Conservation (phyloP, 805 yeast species). For the Monosporozyma servazzii region DNA sequence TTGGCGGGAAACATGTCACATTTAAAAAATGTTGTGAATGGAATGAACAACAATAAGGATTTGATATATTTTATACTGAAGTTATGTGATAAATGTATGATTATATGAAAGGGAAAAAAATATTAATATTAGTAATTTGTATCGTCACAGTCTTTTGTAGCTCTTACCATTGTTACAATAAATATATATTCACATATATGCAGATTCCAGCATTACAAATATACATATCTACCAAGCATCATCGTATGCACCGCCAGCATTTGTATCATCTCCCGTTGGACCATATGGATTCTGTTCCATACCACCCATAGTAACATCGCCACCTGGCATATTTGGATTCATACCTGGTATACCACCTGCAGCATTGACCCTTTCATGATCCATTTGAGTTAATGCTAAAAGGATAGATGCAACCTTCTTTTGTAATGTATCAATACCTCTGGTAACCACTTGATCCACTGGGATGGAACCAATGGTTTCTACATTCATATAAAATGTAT, state of each 20-base stretch:
- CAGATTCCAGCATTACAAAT: neutral
- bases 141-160: neutral
- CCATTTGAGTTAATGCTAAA: slow-evolving; percentile 52
- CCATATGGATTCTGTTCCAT: slow-evolving; percentile 26
- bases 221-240: slow-evolving; percentile 24
- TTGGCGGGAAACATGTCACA: slow-evolving; percentile 79
- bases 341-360: slow-evolving; percentile 32
- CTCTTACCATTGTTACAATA: neutral
- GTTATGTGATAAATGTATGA: neutral
- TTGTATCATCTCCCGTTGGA: neutral
- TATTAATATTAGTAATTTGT: neutral
- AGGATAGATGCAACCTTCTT: slow-evolving; percentile 84
- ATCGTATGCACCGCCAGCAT: slow-evolving; percentile 16
- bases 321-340: slow-evolving; percentile 27
- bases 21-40: slow-evolving; percentile 69
- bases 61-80: neutral
- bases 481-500: slow-evolving; percentile 74
- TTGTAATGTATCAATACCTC: slow-evolving; percentile 79
- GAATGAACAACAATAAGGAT: slow-evolving; percentile 37
- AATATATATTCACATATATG: slow-evolving; percentile 5
- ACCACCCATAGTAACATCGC: slow-evolving; percentile 26
- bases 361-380: slow-evolving; percentile 31
- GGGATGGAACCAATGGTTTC: slow-evolving; percentile 87
- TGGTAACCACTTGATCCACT: slow-evolving; percentile 80
- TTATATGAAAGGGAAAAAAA: neutral